Percentiles rank a stretch among this genome's conserved stretches.
Evolutionary conservation across 257 asterid genomes (phyloP).

Genomic region (Plantago major): DNA sequence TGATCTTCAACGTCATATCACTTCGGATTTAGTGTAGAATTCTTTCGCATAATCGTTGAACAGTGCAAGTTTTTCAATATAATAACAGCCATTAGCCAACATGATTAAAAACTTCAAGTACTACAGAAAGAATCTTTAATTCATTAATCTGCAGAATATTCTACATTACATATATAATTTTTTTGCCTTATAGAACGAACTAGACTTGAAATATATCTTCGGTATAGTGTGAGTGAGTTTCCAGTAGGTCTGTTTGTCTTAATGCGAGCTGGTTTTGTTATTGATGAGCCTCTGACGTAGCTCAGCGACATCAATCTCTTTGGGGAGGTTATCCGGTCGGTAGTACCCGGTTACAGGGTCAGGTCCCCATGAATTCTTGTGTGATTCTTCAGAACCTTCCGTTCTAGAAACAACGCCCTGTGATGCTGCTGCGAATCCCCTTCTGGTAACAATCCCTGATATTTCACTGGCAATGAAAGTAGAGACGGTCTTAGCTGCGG

Average conservation of each 20-base stretch:
- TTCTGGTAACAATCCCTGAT: conserved; percentile 24
- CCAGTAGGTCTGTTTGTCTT: not conserved
- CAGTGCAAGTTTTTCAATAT: too few species aligned
- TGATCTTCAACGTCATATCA: too few species aligned
- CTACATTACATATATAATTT: too few species aligned
- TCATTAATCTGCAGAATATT: too few species aligned
- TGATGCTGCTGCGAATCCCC: conserved; percentile 31
- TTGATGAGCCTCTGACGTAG: conserved; percentile 43
- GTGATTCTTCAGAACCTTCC: conserved; percentile 40
- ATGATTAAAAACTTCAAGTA: too few species aligned
- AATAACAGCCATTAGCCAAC: too few species aligned
- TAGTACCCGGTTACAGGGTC: conserved; percentile 80
- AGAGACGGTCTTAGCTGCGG: conserved; percentile 31
- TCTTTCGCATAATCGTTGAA: too few species aligned
- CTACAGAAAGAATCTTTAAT: too few species aligned
- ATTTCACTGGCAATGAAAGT: conserved; percentile 29
- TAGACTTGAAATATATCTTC: too few species aligned
- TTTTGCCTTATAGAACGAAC: too few species aligned
- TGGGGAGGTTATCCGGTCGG: conserved; percentile 55
- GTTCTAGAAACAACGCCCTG: not conserved
- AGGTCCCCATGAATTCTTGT: conserved; percentile 64
- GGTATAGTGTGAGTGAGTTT: too few species aligned
- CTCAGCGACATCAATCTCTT: conserved; percentile 60
- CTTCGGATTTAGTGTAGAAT: too few species aligned
- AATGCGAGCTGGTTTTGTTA: conserved; percentile 23